Evolutionary conservation across 2,329 filamentous ascomycete species (phyloP).

Genomic region (Fusarium oligoseptatum): DNA sequence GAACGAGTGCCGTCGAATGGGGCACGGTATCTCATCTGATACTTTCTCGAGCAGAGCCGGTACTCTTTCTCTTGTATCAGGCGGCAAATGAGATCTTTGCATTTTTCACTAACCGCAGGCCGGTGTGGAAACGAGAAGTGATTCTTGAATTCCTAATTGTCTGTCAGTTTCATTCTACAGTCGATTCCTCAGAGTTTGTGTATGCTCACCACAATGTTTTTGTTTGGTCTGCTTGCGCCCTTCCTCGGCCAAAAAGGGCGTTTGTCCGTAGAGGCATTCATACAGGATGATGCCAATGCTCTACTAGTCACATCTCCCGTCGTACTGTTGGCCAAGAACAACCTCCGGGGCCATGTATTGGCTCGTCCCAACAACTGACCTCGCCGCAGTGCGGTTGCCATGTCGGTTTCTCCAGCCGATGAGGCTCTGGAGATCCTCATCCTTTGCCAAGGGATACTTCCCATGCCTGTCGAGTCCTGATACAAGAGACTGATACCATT

Average conservation of each 20-base stretch:
- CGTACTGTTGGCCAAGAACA: constrained; percentile 83
- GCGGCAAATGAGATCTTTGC: constrained; percentile 80
- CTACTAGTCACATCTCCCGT: constrained; percentile 97
- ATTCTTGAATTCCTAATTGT: constrained; percentile 74
- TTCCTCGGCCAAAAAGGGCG: constrained; percentile 87
- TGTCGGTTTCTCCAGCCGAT: constrained; percentile 78
- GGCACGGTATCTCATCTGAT: constrained; percentile 73
- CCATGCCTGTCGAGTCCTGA: constrained; percentile 51
- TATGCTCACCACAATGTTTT: constrained; percentile 80
- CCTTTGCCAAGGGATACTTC: constrained; percentile 45
- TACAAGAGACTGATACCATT: constrained; percentile 50
- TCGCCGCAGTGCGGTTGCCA: constrained; percentile 79
- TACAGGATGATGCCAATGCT: constrained; percentile 95
- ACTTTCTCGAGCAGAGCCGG: constrained; percentile 82
- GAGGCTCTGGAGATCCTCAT: constrained; percentile 57
- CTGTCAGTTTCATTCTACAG: constrained; percentile 18
- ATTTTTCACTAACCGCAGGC: constrained; percentile 75
- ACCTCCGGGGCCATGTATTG: constrained; percentile 99
- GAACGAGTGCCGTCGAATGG: constrained; percentile 37
- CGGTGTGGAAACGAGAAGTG: constrained; percentile 79
- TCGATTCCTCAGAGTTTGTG: neutral
- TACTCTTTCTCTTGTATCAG: constrained; percentile 81
- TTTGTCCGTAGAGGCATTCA: constrained; percentile 93
- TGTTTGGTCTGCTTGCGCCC: constrained; percentile 84
- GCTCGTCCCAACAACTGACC: constrained; percentile 92